Base-by-base conservation (phyloP, 768 basidiomycete genomes). In the Leccinum broughii region DNA sequence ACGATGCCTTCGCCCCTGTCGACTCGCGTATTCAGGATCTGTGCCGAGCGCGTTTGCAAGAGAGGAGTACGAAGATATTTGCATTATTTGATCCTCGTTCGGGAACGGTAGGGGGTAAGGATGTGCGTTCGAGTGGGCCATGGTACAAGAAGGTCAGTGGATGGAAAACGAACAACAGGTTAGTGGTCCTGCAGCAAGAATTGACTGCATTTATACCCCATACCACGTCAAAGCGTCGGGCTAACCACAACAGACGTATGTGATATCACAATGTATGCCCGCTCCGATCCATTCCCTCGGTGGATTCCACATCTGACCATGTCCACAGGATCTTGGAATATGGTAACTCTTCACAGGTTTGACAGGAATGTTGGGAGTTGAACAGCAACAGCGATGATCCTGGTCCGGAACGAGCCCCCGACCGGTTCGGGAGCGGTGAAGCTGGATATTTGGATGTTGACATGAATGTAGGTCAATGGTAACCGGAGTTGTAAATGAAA, bases 91-190 rank as follows among this genome's bases (percentile, higher is more conserved):
- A 4, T 49, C 51, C n/a, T 61, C 62, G 50, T 50, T 64, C 20
- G 71, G 66, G 46, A 63, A 73, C 4, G 66, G 7, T 41, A 66
- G 39, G 5, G 68, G 66, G 30, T 73, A 73, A 4, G 63, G 17
- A 34, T 30, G 20, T 14, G 51, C 11, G 41, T 59, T 55, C 4
- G 63, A 55, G 49, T 64, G 48, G 15, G 55, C 15, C 72, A 75
- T 75, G 44, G 37, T 62, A 52, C 6, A 41, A 15, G 37, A 15
- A 57, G 53, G 34, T 28, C 49, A 44, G 50, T 59, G 39, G 35
- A 44, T 54, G 35, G 56, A n/a, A n/a, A 44, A 26, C 30, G 34
- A 56, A 9, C 22, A 46, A 41, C 7, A 41, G 53, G 53, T 48
- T 28, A 35, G 51, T 57, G 24, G 34, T 49, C 51, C 24, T 61